Base-by-base conservation (phyloP, 1,284 basidiomycete species). In the Apiotrichum laibachii region DNA sequence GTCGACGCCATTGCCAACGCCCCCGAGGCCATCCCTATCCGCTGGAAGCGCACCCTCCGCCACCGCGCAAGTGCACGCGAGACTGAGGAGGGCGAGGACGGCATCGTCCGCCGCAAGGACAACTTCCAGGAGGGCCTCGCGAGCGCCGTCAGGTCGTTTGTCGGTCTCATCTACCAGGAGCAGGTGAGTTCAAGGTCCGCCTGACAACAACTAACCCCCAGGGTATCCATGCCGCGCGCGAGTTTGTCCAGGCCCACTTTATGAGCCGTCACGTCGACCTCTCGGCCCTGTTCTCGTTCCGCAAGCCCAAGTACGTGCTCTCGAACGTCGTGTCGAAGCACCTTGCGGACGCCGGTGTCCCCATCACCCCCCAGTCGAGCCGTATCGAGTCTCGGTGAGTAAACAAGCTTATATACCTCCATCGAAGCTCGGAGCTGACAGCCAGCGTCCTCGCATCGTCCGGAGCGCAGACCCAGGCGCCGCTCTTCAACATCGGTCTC, bases 401-500 rank as follows among this genome's bases (percentile, higher is more conserved):
- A 6, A 21, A 22, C 16, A 12, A n/a, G 39, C 7, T 34, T 16
- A 31, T n/a, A n/a, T n/a, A n/a, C n/a, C n/a, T n/a, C n/a, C n/a
- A n/a, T n/a, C n/a, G n/a, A n/a, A n/a, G n/a, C n/a, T n/a, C n/a
- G n/a, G n/a, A n/a, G 26, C 26, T 31, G 26, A 31, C 26, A 31
- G 26, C 10, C 66, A 87, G 92, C 71, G 77, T 99, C 62, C 80
- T 99, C 56, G 92, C 90, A 67, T 95, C 98, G 77, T 92, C 92
- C 0, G 95, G 95, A 72, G 85, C 92, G 50, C 85, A 86, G 64
- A 89, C 90, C 4, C 90, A 90, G 68, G 88, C 89, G 9, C 93
- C 95, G 0, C 84, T 96, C 43, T 99, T 91, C 75, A 89, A 97
- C 16, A 89, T 97, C 12, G 95, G 93, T 22, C 88, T 96, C 51